Evolutionary conservation across 345 rosid genomes (phyloP), one percentile per base, ranked within the genome.

Genomic region (Brassica nigra): DNA sequence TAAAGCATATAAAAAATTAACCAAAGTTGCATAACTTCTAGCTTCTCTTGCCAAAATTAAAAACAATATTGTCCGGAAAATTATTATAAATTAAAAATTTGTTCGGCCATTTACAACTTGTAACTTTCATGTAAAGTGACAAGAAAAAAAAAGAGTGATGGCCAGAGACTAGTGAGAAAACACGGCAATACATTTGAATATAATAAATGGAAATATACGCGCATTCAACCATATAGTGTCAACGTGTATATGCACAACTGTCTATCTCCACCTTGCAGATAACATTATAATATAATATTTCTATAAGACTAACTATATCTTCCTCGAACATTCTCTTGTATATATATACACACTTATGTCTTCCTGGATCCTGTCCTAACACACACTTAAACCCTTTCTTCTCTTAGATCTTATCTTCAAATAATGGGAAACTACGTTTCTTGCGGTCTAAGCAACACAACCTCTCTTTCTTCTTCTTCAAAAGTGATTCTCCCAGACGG

Each of bases 401-500:
- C 55, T 59, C 9, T 70, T 77, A 0, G 0, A 28, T 49, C 34
- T 30, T 28, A 39, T 37, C 14, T 63, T 54, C 62, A 70, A 47
- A 3, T 12, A 1, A 92, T 95, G 99, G 98, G 99, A 5, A 92
- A 92, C 83, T 87, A 89, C 70, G 86, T 88, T 59, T 89, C 95
- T 15, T 91, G 92, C 73, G 79, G 84, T 0, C 71, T 92, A 10
- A 66, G 85, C 18, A 83, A 77, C 55, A 49, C 7, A 16, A 86
- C 64, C 3, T 85, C 82, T 72, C 78, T 76, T 0, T 62, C 86
- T 0, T 85, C 81, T 68, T 78, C 88, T 2, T 85, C 87, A 0
- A 85, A 83, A 75, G 94, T 91, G 39, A 63, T 95, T 36, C 85
- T 92, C 28, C 98, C 99, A 0, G 74, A 85, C 70, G 95, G 99